Percentiles rank a stretch among this genome's conserved stretches.
Conservation (phyloP, 1,284 basidiomycete genomes). For the Moniliella sp. region DNA sequence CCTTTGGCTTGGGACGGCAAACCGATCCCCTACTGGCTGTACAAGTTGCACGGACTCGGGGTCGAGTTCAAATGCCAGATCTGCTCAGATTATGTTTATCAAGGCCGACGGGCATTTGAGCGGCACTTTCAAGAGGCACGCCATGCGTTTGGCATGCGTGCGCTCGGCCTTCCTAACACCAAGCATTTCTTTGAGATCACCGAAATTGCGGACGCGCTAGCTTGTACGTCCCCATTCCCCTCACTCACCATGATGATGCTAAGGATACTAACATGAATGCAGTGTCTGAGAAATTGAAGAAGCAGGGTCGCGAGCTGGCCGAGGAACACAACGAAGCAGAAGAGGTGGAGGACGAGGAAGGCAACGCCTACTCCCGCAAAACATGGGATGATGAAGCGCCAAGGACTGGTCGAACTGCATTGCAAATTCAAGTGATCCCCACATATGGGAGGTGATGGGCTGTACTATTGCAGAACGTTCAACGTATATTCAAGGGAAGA, state of each 20-base stretch:
- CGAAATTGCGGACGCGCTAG: conserved; percentile 78
- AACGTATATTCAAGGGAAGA: no score
- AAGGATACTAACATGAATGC: no score
- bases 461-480: no score
- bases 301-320: conserved; percentile 9
- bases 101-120: conserved; percentile 86
- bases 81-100: conserved; percentile 49
- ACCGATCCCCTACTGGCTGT: conserved; percentile 95
- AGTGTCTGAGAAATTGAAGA: conserved; percentile 23
- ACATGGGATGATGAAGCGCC: conserved; percentile 32
- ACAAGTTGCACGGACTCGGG: conserved; percentile 87
- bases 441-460: no score
- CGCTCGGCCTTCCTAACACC: conserved; percentile 84
- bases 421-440: no score
- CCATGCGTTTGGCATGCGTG: conserved; percentile 94
- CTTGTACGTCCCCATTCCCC: conserved; percentile 44
- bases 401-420: conserved; percentile 28
- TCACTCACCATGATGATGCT: no score
- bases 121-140: conserved; percentile 80
- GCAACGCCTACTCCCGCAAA: conserved; percentile 29
- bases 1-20: conserved; percentile 95
- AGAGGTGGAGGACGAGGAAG: conserved; percentile 30
- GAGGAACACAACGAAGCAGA: conserved; percentile 19
- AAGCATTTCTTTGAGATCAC: conserved; percentile 98
- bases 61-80: conserved; percentile 96